Conservation (phyloP, 352 stramenopile species). For the Phytophthora agathidicida region DNA sequence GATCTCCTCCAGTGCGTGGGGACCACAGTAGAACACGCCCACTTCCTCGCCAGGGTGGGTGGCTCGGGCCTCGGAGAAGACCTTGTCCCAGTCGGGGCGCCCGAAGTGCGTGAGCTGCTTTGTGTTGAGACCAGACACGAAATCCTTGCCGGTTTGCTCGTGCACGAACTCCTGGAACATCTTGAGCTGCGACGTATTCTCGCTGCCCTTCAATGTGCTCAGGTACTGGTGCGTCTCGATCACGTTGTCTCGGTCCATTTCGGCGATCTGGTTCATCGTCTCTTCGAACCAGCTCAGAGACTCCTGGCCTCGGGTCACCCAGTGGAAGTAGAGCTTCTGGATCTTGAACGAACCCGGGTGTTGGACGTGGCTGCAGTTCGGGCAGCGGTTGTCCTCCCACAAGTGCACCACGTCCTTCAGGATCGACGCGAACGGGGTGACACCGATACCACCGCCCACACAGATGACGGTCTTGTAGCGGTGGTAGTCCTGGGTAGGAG, state of each 20-base stretch:
- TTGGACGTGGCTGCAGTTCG: slow-evolving; percentile 73
- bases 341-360: slow-evolving; percentile 78
- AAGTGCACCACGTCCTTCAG: slow-evolving; percentile 78
- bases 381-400: slow-evolving; percentile 79
- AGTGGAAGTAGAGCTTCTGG: slow-evolving; percentile 90
- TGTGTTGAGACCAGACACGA: slow-evolving; percentile 79
- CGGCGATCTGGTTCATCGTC: slow-evolving; percentile 87
- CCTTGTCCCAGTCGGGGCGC: slow-evolving; percentile 84
- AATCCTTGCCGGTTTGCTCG: slow-evolving; percentile 73
- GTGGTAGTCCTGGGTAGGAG: slow-evolving; percentile 79
- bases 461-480: slow-evolving; percentile 81
- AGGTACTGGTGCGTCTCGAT: slow-evolving; percentile 88
- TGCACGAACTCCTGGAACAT: slow-evolving; percentile 90
- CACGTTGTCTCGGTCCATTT: slow-evolving; percentile 77
- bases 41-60: slow-evolving; percentile 73
- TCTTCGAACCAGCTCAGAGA: slow-evolving; percentile 85
- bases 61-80: slow-evolving; percentile 59
- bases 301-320: slow-evolving; percentile 80
- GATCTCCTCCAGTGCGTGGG: slow-evolving; percentile 79
- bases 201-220: slow-evolving; percentile 76
- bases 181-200: slow-evolving; percentile 76
- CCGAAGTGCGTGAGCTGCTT: slow-evolving; percentile 88
- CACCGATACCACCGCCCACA: slow-evolving; percentile 77
- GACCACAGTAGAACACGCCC: slow-evolving; percentile 89
- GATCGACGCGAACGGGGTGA: slow-evolving; percentile 86